Percentiles rank a stretch among this genome's conserved stretches.
These are phyloP conservation scores for Emericellopsis atlantica DNA, from an alignment of 2,329 filamentous ascomycete species.

Conservation along the genomic window DNA sequence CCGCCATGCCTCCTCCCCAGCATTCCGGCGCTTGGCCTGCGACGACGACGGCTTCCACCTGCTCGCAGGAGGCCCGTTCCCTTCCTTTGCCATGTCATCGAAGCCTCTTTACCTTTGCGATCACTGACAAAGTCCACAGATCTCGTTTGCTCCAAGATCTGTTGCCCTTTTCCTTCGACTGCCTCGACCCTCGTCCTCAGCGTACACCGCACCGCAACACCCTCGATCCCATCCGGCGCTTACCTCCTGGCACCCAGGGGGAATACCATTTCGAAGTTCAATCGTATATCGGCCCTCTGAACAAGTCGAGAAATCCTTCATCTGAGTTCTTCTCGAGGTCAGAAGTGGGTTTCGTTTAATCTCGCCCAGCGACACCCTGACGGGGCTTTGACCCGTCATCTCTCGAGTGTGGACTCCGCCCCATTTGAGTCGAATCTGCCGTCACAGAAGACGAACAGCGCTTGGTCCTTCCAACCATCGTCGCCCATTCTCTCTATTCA, in stretches of 20 bases:
- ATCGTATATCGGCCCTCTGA: not conserved
- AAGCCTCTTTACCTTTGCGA: no score
- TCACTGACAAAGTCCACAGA: not conserved
- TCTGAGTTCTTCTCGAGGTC: not conserved
- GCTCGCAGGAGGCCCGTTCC: no score
- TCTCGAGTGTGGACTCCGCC: not conserved
- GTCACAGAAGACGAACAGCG: not conserved
- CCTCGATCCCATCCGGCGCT: not conserved
- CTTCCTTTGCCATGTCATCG: no score
- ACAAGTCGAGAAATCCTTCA: not conserved
- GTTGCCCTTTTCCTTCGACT: not conserved
- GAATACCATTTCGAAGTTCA: conserved; percentile 1
- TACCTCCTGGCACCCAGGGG: conserved; percentile 2
- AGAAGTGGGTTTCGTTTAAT: no score
- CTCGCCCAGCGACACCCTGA: no score
- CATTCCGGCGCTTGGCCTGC: not conserved
- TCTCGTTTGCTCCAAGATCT: not conserved
- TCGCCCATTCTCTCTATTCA: not conserved
- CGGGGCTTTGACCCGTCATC: not conserved
- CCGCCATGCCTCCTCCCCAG: conserved; percentile 2
- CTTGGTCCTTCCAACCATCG: not conserved
- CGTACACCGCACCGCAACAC: not conserved
- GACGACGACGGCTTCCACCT: not conserved
- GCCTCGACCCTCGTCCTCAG: not conserved
- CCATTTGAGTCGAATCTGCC: not conserved